These are phyloP conservation scores for Macrolepiota fuliginosa DNA, from an alignment of 768 basidiomycete genomes.

Conservation along the genomic window DNA sequence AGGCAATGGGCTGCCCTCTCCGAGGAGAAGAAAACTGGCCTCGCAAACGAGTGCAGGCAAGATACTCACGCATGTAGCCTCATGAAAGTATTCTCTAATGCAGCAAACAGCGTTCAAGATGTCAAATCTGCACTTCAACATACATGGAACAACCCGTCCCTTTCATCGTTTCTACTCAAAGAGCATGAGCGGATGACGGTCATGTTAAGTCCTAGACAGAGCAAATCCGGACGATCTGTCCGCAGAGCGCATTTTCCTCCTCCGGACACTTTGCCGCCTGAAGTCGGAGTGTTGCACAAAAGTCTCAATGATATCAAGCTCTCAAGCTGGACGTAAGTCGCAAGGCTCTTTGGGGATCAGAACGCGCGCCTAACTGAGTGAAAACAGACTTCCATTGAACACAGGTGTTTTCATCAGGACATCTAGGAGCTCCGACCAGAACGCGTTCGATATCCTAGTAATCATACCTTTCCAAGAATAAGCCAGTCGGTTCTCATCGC, in stretches of 20 bases:
- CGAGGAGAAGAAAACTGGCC: constrained; percentile 23
- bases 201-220: constrained; percentile 26
- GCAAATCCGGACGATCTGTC: constrained; percentile 28
- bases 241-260: constrained; percentile 34
- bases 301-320: constrained; percentile 52
- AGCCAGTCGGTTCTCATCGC: constrained; percentile 12
- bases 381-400: constrained; percentile 1
- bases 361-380: neutral
- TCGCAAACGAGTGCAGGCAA: constrained; percentile 45
- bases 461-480: constrained; percentile 10
- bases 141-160: constrained; percentile 51
- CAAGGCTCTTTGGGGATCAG: too few species aligned
- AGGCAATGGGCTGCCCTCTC: constrained; percentile 16
- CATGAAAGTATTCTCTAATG: neutral
- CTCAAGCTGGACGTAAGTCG: constrained; percentile 59
- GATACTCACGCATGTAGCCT: constrained; percentile 1
- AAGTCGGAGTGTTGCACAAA: constrained; percentile 47
- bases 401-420: constrained; percentile 55
- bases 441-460: constrained; percentile 47
- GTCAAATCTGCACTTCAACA: constrained; percentile 41
- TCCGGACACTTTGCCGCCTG: constrained; percentile 37
- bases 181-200: constrained; percentile 48
- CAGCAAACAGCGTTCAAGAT: constrained; percentile 46
- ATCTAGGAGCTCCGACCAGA: constrained; percentile 65
- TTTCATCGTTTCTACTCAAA: constrained; percentile 55